Evolutionary conservation across 1,284 basidiomycete genomes (phyloP).

Genomic region (Phaffia rhodozyma): DNA sequence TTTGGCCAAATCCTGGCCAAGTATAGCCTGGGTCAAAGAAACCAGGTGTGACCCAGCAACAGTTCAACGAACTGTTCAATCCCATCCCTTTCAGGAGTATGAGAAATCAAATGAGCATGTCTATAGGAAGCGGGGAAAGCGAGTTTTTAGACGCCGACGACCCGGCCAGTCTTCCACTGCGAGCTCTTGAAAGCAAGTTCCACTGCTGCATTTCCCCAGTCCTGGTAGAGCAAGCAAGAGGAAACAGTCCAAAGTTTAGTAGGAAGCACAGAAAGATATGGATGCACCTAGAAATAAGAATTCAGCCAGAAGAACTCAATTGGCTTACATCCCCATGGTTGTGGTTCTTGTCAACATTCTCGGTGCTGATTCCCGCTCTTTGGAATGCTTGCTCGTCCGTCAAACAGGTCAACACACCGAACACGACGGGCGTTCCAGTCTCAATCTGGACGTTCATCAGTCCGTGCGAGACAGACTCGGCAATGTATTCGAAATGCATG

Average conservation of each 20-base stretch:
- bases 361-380: constrained; percentile 66
- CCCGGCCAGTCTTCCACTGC: constrained; percentile 61
- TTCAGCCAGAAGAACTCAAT: background rate
- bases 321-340: constrained; percentile 46
- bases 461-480: constrained; percentile 78
- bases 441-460: constrained; percentile 91
- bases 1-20: too few species aligned
- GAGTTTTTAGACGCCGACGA: constrained; percentile 14
- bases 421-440: constrained; percentile 86
- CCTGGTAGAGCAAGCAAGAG: constrained; percentile 40
- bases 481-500: constrained; percentile 99
- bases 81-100: too few species aligned
- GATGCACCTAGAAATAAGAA: background rate
- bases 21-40: too few species aligned
- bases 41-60: too few species aligned
- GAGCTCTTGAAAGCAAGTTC: constrained; percentile 69
- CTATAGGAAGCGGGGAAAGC: too few species aligned
- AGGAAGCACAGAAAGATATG: background rate
- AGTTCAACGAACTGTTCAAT: too few species aligned
- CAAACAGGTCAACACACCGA: constrained; percentile 88
- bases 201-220: constrained; percentile 90
- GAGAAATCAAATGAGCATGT: too few species aligned
- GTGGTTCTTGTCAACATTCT: constrained; percentile 53
- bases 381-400: constrained; percentile 90
- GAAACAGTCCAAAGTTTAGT: background rate